A percentile compares a stretch with the other conserved stretches of the same genome.
Conservation (phyloP, 176 grass and related monocot species). For the Hordeum vulgare region DNA sequence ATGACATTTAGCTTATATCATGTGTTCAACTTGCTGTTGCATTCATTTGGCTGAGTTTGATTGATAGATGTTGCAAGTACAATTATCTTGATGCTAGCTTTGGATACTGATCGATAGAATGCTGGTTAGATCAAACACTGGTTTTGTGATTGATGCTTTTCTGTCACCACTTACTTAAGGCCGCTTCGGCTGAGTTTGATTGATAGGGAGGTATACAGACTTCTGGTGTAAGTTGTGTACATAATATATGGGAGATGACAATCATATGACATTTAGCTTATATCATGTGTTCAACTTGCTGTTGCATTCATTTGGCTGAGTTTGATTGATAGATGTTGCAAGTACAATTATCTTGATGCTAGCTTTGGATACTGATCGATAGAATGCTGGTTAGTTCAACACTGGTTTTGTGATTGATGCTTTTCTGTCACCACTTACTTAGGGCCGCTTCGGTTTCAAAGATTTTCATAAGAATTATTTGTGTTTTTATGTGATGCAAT, state of each 20-base stretch:
- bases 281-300: not conserved
- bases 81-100: not conserved
- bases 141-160: too few relatives aligned
- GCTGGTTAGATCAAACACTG: not conserved
- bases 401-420: not conserved
- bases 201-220: too few relatives aligned
- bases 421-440: not conserved
- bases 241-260: constrained; percentile 29
- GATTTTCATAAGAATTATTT: not conserved
- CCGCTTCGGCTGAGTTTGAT: too few relatives aligned
- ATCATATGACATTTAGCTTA: constrained; percentile 3
- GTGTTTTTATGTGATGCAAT: too few relatives aligned
- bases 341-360: not conserved
- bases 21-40: not conserved
- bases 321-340: not conserved
- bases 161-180: too few relatives aligned
- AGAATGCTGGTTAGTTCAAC: not conserved
- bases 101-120: not conserved
- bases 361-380: not conserved
- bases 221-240: constrained; percentile 34
- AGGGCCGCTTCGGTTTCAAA: not conserved
- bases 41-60: not conserved
- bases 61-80: not conserved
- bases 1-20: not conserved
- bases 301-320: not conserved